Evolutionary conservation across 768 basidiomycete species (phyloP).

Genomic region (Pleurotus citrinopileatus): DNA sequence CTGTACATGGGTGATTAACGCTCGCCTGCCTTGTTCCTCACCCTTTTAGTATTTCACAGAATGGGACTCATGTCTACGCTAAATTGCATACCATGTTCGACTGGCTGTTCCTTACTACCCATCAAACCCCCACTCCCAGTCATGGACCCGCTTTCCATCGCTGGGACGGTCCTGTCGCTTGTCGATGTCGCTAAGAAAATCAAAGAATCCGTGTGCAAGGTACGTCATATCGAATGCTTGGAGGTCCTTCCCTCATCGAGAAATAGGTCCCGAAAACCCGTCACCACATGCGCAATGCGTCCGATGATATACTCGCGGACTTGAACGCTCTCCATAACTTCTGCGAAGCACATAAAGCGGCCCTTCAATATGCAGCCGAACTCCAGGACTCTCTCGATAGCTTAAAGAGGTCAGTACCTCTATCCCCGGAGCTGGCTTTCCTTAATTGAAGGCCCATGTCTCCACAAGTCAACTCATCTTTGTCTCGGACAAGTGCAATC

Average conservation of each 20-base stretch:
- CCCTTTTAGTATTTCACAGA: background rate
- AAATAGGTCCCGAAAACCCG: background rate
- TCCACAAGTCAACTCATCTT: background rate
- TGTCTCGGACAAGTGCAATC: background rate
- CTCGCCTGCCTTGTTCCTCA: background rate
- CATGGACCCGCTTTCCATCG: background rate
- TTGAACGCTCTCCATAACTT: conserved; percentile 1
- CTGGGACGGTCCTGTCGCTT: background rate
- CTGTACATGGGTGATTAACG: background rate
- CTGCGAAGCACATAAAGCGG: background rate
- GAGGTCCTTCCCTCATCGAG: background rate
- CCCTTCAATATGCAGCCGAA: background rate
- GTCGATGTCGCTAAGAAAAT: background rate
- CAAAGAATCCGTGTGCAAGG: background rate
- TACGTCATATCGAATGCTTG: background rate
- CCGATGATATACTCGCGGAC: background rate
- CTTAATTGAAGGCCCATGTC: background rate
- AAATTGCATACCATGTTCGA: background rate
- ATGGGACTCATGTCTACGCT: background rate
- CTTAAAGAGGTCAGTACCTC: background rate
- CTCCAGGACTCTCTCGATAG: background rate
- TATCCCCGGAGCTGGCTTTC: too few species aligned
- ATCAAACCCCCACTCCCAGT: background rate
- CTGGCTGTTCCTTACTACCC: background rate
- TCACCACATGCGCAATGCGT: background rate